Evolutionary conservation across 2,329 filamentous ascomycete genomes (phyloP).

Genomic region (Cercospora zeina): DNA sequence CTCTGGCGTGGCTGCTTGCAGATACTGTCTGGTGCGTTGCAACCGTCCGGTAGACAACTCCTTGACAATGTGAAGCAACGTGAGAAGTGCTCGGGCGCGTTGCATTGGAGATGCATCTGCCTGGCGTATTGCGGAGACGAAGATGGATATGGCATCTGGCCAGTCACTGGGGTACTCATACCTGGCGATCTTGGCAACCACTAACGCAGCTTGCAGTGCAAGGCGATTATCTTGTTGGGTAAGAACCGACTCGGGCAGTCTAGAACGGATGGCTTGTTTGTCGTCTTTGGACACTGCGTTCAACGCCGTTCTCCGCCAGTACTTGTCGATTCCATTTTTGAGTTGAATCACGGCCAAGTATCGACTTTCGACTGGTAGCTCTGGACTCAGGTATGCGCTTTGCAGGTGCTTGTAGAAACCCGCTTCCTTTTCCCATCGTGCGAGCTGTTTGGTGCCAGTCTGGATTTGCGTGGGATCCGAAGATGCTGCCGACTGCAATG

Average conservation of each 20-base stretch:
- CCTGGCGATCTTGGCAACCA: constrained; percentile 82
- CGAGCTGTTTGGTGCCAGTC: constrained; percentile 54
- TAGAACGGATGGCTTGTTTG: constrained; percentile 72
- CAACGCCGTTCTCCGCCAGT: constrained; percentile 81
- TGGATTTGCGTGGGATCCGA: constrained; percentile 52
- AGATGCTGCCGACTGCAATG: constrained; percentile 52
- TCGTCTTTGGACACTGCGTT: constrained; percentile 66
- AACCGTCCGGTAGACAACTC: constrained; percentile 81
- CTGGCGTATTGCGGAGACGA: constrained; percentile 64
- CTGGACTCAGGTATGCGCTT: constrained; percentile 76
- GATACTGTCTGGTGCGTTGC: constrained; percentile 68
- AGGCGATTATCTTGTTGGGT: constrained; percentile 73
- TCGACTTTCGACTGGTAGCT: constrained; percentile 73
- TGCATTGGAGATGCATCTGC: constrained; percentile 48
- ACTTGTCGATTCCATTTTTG: constrained; percentile 94
- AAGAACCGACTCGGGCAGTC: constrained; percentile 73
- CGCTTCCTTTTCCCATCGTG: constrained; percentile 52
- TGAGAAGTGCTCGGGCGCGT: constrained; percentile 70
- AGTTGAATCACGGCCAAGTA: constrained; percentile 91
- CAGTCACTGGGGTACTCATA: constrained; percentile 89
- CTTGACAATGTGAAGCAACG: constrained; percentile 84
- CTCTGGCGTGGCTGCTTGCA: constrained; percentile 79
- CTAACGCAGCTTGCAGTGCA: constrained; percentile 83
- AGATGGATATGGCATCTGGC: constrained; percentile 55
- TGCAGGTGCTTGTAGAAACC: constrained; percentile 54